Conservation (phyloP, 2,329 filamentous ascomycete genomes). For the Ascochyta pisi region DNA sequence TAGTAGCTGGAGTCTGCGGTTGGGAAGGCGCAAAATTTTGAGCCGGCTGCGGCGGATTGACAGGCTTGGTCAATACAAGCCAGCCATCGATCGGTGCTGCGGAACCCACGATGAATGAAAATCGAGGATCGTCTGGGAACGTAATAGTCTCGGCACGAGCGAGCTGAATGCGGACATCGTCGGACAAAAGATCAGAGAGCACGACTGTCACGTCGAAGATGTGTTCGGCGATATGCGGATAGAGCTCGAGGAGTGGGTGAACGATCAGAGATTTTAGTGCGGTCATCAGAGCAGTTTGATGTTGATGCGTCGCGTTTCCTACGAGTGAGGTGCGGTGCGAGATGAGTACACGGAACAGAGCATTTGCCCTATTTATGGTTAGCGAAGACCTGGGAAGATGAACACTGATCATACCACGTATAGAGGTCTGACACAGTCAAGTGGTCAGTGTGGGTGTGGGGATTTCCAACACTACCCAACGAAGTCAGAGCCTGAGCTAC, state of each 20-base stretch:
- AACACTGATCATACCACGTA: constrained; percentile 30
- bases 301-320: constrained; percentile 36
- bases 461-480: constrained; percentile 1
- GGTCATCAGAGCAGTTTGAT: constrained; percentile 41
- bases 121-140: constrained; percentile 41
- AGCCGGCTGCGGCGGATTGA: constrained; percentile 22
- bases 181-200: constrained; percentile 52
- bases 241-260: constrained; percentile 47
- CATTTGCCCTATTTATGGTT: constrained; percentile 35
- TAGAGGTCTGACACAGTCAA: constrained; percentile 23
- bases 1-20: constrained; percentile 21
- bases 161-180: constrained; percentile 48
- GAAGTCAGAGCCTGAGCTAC: constrained; percentile 36
- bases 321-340: constrained; percentile 42
- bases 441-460: constrained; percentile 1
- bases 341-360: constrained; percentile 51
- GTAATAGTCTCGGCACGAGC: constrained; percentile 35
- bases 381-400: constrained; percentile 3
- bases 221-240: constrained; percentile 48
- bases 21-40: constrained; percentile 27
- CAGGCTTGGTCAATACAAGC: constrained; percentile 50
- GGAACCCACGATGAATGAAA: constrained; percentile 51
- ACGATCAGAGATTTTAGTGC: constrained; percentile 49
- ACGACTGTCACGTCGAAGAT: constrained; percentile 54
- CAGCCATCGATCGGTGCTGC: constrained; percentile 48